A percentile compares a stretch with the other conserved stretches of the same genome.
These are phyloP conservation scores for Ascoidea tarda DNA, from an alignment of 805 yeast species.

Conservation along the genomic window DNA sequence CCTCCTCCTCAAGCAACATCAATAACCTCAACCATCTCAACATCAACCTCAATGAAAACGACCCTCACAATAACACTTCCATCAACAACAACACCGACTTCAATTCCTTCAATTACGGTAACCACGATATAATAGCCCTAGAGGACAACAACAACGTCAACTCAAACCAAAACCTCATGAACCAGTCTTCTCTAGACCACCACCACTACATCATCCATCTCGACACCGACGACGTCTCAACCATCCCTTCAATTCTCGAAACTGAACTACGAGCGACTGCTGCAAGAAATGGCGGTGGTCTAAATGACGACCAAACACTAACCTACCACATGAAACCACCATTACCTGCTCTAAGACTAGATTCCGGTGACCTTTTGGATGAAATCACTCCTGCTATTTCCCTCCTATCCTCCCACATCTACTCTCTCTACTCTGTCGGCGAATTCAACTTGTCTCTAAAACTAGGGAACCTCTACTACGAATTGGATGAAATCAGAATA, in stretches of 20 bases:
- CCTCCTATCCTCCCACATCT: conserved; percentile 48
- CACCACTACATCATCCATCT: conserved; percentile 11
- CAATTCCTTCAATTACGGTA: conserved; percentile 7
- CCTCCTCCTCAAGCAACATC: conserved; percentile 21
- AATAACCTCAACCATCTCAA: conserved; percentile 17
- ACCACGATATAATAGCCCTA: conserved; percentile 13
- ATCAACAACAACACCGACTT: conserved; percentile 3
- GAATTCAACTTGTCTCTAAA: conserved; percentile 51
- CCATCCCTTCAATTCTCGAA: conserved; percentile 22
- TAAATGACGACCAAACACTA: conserved; percentile 10
- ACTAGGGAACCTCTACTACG: conserved; percentile 35
- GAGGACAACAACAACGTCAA: conserved; percentile 2
- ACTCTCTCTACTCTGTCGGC: conserved; percentile 56
- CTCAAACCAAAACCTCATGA: conserved; percentile 14
- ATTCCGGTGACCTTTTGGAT: conserved; percentile 29
- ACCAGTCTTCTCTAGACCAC: conserved; percentile 9
- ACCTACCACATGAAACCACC: conserved; percentile 29
- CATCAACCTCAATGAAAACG: conserved; percentile 15
- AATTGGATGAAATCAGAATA: conserved; percentile 44
- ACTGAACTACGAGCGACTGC: conserved; percentile 17
- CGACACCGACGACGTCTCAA: conserved; percentile 10
- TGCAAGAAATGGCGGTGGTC: conserved; percentile 16
- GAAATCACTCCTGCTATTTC: conserved; percentile 47
- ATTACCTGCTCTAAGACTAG: conserved; percentile 36
- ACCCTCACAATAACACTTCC: conserved; percentile 12